Evolutionary conservation across 2,329 filamentous ascomycete species (phyloP).

Genomic region (Stromatinia cepivora): DNA sequence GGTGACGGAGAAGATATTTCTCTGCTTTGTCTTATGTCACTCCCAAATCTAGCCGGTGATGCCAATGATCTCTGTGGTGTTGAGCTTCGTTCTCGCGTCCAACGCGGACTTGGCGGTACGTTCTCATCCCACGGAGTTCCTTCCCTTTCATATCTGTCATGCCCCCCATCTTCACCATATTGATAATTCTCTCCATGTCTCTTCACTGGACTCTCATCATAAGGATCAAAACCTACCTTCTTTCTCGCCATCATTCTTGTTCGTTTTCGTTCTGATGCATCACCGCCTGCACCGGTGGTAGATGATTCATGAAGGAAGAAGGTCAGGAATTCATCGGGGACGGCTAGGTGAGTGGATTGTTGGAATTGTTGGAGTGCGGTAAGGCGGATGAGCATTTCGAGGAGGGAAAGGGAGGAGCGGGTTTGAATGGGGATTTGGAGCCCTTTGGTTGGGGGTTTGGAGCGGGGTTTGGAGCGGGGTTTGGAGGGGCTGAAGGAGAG

Average conservation of each 20-base stretch:
- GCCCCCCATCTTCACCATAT: conserved; percentile 36
- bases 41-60: neutral
- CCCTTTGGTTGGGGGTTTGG: neutral
- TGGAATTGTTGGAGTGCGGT: conserved; percentile 73
- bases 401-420: conserved; percentile 67
- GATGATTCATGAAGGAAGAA: conserved; percentile 72
- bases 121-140: conserved; percentile 31
- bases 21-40: neutral
- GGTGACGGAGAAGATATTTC: neutral
- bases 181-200: conserved; percentile 62
- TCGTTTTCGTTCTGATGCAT: conserved; percentile 59
- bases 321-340: conserved; percentile 70
- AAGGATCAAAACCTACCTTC: conserved; percentile 69
- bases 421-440: conserved; percentile 50
- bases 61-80: conserved; percentile 7
- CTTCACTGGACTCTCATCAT: conserved; percentile 70
- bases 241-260: conserved; percentile 60
- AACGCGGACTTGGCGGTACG: neutral
- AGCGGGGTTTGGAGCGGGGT: conserved; percentile 42
- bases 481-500: conserved; percentile 10
- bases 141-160: conserved; percentile 30
- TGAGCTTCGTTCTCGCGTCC: conserved; percentile 12
- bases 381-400: conserved; percentile 71
- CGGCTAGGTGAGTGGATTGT: conserved; percentile 68
- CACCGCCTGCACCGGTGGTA: conserved; percentile 63